Evolutionary conservation across 106 monocot genomes (phyloP).

Genomic region (Alisma plantagoaquatica): DNA sequence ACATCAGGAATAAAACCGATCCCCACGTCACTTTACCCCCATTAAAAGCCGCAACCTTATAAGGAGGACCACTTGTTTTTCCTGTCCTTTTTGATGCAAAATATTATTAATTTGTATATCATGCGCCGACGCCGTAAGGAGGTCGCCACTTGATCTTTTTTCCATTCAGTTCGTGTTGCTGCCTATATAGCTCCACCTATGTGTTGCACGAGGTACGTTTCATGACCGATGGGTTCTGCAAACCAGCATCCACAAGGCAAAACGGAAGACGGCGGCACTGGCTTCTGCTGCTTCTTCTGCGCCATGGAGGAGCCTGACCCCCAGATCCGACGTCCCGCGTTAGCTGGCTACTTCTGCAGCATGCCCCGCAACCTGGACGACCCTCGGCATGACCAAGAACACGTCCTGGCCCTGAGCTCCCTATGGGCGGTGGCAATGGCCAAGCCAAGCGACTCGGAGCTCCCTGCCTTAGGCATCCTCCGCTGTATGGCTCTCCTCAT

Average conservation of each 20-base stretch:
- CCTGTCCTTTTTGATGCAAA: too few relatives aligned
- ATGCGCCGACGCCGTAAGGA: too few relatives aligned
- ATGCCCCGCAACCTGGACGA: slow-evolving; percentile 45
- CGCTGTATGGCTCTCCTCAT: slow-evolving; percentile 51
- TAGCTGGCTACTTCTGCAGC: slow-evolving; percentile 32
- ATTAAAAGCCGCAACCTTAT: too few relatives aligned
- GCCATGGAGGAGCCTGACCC: slow-evolving; percentile 34
- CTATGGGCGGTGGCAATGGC: slow-evolving; percentile 60
- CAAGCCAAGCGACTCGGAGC: slow-evolving; percentile 23
- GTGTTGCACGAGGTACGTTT: too few relatives aligned
- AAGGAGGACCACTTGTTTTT: too few relatives aligned
- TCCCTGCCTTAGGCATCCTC: slow-evolving; percentile 36
- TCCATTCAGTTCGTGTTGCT: too few relatives aligned
- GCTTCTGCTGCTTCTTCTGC: slow-evolving; percentile 42
- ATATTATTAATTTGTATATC: too few relatives aligned
- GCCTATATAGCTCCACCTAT: too few relatives aligned
- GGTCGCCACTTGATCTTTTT: too few relatives aligned
- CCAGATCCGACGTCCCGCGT: slow-evolving; percentile 10
- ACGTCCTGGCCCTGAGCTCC: slow-evolving; percentile 45
- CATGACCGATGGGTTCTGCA: too few relatives aligned
- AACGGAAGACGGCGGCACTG: neutral
- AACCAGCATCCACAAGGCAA: neutral
- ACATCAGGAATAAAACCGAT: too few relatives aligned
- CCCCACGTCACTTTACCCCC: too few relatives aligned
- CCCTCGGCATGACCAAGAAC: slow-evolving; percentile 30